A percentile compares a stretch with the other conserved stretches of the same genome.
Evolutionary conservation across 2,329 filamentous ascomycete genomes (phyloP).

Genomic region (Colletotrichum spaethianum): DNA sequence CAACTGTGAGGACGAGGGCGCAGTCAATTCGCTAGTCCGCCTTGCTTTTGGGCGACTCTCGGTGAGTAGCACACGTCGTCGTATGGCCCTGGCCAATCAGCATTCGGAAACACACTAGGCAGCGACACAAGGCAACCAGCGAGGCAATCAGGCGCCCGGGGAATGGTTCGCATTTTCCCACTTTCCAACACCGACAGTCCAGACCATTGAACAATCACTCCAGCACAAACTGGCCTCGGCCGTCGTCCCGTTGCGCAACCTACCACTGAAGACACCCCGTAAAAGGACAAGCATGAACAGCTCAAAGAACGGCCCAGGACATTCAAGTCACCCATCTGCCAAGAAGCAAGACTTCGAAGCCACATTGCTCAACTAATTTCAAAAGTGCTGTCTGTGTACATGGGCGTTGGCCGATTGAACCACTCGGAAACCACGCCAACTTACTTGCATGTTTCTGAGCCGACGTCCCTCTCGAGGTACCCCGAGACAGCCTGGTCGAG

Average conservation of each 20-base stretch:
- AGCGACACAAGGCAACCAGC: slow-evolving; percentile 14
- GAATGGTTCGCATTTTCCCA: slow-evolving; percentile 15
- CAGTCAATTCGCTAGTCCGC: slow-evolving; percentile 17
- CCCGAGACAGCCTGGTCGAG: background rate
- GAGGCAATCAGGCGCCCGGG: slow-evolving; percentile 5
- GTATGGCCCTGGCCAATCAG: slow-evolving; percentile 3
- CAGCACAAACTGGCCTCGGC: background rate
- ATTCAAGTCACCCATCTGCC: background rate
- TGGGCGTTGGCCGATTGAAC: background rate
- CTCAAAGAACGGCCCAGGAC: no score
- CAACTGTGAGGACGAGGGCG: slow-evolving; percentile 15
- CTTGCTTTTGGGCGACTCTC: slow-evolving; percentile 25
- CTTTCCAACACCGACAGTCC: background rate
- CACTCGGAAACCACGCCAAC: background rate
- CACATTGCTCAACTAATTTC: background rate
- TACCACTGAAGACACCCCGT: background rate
- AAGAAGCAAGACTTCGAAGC: background rate
- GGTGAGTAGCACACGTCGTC: slow-evolving; percentile 9
- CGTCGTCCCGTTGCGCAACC: background rate
- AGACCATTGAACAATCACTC: background rate
- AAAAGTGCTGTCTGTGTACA: background rate
- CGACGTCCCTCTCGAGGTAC: background rate
- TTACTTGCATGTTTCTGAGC: background rate
- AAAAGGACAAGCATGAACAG: background rate
- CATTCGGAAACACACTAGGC: background rate